A percentile compares a stretch with the other conserved stretches of the same genome.
phyloP scores from a whole-genome alignment of 805 yeast species.

The Candida rishiriensis region DNA sequence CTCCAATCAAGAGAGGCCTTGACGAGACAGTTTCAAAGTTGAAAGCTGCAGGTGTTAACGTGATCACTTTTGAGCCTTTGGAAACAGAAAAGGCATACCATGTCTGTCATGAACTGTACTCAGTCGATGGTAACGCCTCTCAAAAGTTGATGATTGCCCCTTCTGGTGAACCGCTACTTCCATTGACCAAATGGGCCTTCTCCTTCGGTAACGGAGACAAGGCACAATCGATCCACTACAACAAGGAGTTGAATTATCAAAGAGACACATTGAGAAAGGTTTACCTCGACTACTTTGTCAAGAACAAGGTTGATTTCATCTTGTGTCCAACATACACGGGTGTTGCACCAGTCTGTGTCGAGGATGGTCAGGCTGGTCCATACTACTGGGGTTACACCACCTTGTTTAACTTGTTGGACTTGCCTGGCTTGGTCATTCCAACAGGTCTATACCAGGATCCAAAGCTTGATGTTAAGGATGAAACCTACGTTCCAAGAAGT shows the following conservation, averaged over 20 bases:
- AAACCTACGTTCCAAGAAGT: conserved; percentile 37
- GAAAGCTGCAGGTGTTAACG: conserved; percentile 52
- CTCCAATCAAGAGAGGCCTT: conserved; percentile 58
- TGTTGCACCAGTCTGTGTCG: conserved; percentile 64
- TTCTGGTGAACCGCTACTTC: conserved; percentile 67
- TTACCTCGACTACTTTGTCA: conserved; percentile 48
- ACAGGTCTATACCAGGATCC: conserved; percentile 56
- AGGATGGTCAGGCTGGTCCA: conserved; percentile 37
- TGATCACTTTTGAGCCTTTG: conserved; percentile 55
- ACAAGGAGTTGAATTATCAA: conserved; percentile 47
- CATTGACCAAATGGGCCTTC: conserved; percentile 59
- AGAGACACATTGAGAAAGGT: conserved; percentile 58
- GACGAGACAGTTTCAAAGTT: conserved; percentile 50
- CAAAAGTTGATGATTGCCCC: conserved; percentile 47
- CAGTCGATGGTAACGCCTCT: conserved; percentile 63
- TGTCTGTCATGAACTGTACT: conserved; percentile 52
- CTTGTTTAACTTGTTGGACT: conserved; percentile 66
- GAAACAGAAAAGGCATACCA: conserved; percentile 55
- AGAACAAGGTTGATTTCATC: conserved; percentile 58
- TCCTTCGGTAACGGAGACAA: conserved; percentile 55
- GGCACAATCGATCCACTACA: conserved; percentile 42
- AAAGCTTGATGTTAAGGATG: conserved; percentile 43
- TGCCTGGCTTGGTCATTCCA: conserved; percentile 63
- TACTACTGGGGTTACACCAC: conserved; percentile 81
- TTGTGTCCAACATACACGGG: conserved; percentile 65